Evolutionary conservation across 2,329 filamentous ascomycete genomes (phyloP).

Genomic region (Trichoderma sp.): DNA sequence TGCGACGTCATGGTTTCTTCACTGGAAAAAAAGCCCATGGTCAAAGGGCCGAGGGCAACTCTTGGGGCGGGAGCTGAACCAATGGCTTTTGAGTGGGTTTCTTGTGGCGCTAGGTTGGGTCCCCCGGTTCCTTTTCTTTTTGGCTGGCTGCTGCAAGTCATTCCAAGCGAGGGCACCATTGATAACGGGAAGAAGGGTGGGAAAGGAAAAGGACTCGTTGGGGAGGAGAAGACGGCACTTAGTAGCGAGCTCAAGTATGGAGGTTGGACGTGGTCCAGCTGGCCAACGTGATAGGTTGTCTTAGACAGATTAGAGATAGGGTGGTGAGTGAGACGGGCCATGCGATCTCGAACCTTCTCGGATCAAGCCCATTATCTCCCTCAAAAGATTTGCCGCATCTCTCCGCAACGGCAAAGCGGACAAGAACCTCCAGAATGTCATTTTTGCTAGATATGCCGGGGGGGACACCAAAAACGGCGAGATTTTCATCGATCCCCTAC

Average conservation of each 20-base stretch:
- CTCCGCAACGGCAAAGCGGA: not conserved
- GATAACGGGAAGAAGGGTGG: not conserved
- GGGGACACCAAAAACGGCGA: not conserved
- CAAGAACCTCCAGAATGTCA: not conserved
- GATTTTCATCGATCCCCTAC: not conserved
- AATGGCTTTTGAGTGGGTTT: not conserved
- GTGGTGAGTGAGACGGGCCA: not conserved
- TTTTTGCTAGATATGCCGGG: not conserved
- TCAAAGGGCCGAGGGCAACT: not conserved
- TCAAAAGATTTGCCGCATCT: not conserved
- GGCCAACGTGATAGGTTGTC: not conserved
- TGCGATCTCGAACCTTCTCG: not conserved
- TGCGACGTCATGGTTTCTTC: constrained; percentile 15
- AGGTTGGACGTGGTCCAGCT: not conserved
- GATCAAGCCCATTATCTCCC: not conserved
- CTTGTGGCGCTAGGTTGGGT: not conserved
- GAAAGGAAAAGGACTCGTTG: not conserved
- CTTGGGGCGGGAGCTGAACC: not conserved
- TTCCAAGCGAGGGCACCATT: not conserved
- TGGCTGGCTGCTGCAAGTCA: not conserved
- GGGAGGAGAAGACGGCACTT: not conserved
- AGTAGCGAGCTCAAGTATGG: not conserved
- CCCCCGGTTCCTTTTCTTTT: not conserved
- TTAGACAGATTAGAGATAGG: not conserved
- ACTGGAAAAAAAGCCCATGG: not conserved